Conservation (phyloP, 2,329 filamentous ascomycete genomes). For the Xylaria sp. region DNA sequence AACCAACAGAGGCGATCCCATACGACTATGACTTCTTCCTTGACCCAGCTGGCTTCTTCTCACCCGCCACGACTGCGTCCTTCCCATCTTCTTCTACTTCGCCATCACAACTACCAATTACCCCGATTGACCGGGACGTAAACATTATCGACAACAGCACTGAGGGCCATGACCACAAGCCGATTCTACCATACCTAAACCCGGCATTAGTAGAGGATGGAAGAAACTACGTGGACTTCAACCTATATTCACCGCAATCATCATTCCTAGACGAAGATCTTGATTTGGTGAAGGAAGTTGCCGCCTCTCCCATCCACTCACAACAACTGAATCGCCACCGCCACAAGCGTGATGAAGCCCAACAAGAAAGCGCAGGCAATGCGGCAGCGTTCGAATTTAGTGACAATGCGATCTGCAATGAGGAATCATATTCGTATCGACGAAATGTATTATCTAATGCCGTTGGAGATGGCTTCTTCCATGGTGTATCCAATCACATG, state of each 20-base stretch:
- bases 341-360: background rate
- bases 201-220: conserved; percentile 49
- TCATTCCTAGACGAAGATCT: conserved; percentile 62
- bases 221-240: conserved; percentile 65
- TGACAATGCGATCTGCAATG: background rate
- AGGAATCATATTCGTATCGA: background rate
- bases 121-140: conserved; percentile 39
- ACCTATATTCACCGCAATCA: conserved; percentile 63
- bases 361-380: conserved; percentile 2
- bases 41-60: conserved; percentile 56
- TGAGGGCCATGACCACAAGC: conserved; percentile 34
- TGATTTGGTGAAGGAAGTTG: conserved; percentile 43
- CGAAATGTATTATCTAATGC: background rate
- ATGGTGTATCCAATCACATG: conserved; percentile 5
- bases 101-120: conserved; percentile 49
- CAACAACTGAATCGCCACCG: conserved; percentile 4
- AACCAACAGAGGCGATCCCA: conserved; percentile 48
- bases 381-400: background rate
- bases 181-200: conserved; percentile 56
- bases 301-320: conserved; percentile 37
- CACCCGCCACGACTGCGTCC: conserved; percentile 47
- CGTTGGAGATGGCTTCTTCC: conserved; percentile 1
- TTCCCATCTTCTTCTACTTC: conserved; percentile 48
- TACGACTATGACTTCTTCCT: conserved; percentile 59
- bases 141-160: conserved; percentile 24